Conservation (phyloP, 768 basidiomycete genomes). For the Leucocoprinus birnbaumii region DNA sequence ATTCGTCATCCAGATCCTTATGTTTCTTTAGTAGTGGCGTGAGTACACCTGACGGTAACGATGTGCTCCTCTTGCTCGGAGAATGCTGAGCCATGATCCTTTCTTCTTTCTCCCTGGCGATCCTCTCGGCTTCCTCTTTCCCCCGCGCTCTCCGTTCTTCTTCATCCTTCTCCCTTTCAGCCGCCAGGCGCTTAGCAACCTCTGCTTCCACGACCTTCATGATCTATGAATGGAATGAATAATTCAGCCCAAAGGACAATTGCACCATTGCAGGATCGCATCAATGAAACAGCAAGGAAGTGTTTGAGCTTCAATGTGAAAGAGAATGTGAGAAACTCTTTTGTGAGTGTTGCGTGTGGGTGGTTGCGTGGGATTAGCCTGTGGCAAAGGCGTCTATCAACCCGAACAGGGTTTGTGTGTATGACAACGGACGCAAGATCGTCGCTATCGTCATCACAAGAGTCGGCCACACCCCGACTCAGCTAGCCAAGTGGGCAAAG, state of each 20-base stretch:
- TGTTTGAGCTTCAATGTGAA: background rate
- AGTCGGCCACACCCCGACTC: background rate
- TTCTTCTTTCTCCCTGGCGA: slow-evolving; percentile 14
- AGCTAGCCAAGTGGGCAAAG: background rate
- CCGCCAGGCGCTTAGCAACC: slow-evolving; percentile 59
- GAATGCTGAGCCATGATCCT: slow-evolving; percentile 27
- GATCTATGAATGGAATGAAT: slow-evolving; percentile 41
- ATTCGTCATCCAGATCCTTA: slow-evolving; percentile 66
- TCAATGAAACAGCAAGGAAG: background rate
- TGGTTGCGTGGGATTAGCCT: background rate
- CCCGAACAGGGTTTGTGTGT: background rate
- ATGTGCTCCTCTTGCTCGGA: slow-evolving; percentile 31
- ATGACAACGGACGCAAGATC: background rate
- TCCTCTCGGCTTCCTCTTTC: slow-evolving; percentile 20
- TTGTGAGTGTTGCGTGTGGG: background rate
- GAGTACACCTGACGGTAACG: slow-evolving; percentile 47
- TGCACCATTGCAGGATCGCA: background rate
- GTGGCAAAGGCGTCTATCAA: background rate
- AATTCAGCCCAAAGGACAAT: background rate
- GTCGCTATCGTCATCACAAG: background rate
- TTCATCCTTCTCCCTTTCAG: slow-evolving; percentile 41
- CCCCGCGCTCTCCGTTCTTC: slow-evolving; percentile 32
- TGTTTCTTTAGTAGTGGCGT: slow-evolving; percentile 63
- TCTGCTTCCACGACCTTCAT: slow-evolving; percentile 75
- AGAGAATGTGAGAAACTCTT: background rate